Evolutionary conservation across 2,329 filamentous ascomycete species (phyloP), one percentile per base, ranked within the genome.

Genomic region (Nigrospora oryzae): DNA sequence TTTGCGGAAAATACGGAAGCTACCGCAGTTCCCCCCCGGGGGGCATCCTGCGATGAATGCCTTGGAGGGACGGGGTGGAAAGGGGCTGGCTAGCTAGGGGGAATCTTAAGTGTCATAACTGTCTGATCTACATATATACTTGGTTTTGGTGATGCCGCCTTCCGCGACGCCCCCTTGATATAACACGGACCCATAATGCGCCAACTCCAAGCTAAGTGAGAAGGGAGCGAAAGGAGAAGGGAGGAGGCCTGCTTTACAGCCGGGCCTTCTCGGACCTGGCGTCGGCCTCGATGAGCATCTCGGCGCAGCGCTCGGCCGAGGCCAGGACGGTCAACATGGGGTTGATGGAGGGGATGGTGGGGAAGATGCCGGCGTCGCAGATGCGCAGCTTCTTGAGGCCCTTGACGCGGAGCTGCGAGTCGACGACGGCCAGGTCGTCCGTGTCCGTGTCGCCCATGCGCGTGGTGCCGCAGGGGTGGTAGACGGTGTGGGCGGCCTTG

Each of bases 261-360:
- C 33, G 14, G 13, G 40, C 40, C 40, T 35, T 42, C 33, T 42
- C 40, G 11, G 17, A 4, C 40, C 28, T 42, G 17, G 32, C 40
- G 11, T 35, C 85, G 53, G 88, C 81, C 60, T 83, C 74, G 30
- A 84, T 84, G 60, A 95, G 84, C 63, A 95, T 65, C 73, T 95
- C 89, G 0, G 89, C 89, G 6, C 81, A 84, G 46, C 86, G 76
- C 77, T 95, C 89, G 8, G 86, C 89, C 56, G 94, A 79, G 43
- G 80, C 84, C 59, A 95, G 65, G 5, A 95, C 89, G 1, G 89
- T 95, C 59, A 95, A 70, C 89, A 95, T 93, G 47, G 87, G 89
- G 70, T 95, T 95, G 62, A 93, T 84, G 44, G 78, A 85, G 38
- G 86, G 75, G 80, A 95, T 94, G 49, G 85, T 85, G 0, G 89